Percentiles rank a stretch among this genome's conserved stretches.
phyloP scores from a whole-genome alignment of 192 early-diverging fungal species.

The Coemansia sp. region DNA sequence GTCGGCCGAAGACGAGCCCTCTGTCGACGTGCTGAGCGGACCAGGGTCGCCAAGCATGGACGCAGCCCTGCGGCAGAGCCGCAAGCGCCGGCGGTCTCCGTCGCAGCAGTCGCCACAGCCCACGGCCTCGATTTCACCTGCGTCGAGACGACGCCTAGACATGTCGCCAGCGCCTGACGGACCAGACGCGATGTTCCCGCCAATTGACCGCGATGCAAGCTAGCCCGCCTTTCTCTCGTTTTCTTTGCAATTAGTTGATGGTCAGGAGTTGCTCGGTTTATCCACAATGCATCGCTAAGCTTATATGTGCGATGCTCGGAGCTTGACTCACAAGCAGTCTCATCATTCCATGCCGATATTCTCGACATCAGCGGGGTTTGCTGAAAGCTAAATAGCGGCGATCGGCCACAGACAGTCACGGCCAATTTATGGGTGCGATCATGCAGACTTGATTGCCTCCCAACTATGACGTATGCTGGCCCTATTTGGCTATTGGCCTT shows the following conservation, averaged over 20 bases:
- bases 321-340: slow-evolving; percentile 39
- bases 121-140: background rate
- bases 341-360: slow-evolving; percentile 38
- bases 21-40: background rate
- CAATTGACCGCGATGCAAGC: slow-evolving; percentile 18
- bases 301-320: slow-evolving; percentile 9
- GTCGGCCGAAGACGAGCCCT: background rate
- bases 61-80: slow-evolving; percentile 14
- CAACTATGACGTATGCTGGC: too few relatives aligned
- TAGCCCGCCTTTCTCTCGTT: background rate
- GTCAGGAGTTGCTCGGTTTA: slow-evolving; percentile 22
- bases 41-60: slow-evolving; percentile 21
- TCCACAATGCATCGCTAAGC: slow-evolving; percentile 11
- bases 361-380: too few relatives aligned
- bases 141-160: background rate
- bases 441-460: too few relatives aligned
- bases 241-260: background rate
- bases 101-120: slow-evolving; percentile 1
- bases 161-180: slow-evolving; percentile 1
- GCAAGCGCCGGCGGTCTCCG: slow-evolving; percentile 38
- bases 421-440: too few relatives aligned
- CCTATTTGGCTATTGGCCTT: too few relatives aligned
- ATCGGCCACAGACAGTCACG: too few relatives aligned
- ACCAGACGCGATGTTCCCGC: slow-evolving; percentile 28
- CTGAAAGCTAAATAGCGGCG: background rate